Evolutionary conservation across 208 protist species (phyloP).

Genomic region (Trypanosoma congolense): DNA sequence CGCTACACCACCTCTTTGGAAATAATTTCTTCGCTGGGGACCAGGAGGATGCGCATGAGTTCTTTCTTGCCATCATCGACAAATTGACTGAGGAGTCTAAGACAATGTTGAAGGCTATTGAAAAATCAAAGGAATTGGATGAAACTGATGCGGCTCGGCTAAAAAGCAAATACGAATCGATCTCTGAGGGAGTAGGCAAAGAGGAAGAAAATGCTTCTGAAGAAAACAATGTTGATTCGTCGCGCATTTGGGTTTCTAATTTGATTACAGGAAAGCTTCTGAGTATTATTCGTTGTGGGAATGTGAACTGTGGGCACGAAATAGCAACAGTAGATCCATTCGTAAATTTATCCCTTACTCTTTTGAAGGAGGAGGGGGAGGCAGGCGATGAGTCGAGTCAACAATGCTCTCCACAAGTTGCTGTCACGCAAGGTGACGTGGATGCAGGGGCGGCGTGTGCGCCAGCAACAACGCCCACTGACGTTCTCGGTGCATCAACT

Average conservation of each 20-base stretch:
- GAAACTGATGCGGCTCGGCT: not conserved
- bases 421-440: too few relatives aligned
- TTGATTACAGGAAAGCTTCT: constrained; percentile 59
- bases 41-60: constrained; percentile 84
- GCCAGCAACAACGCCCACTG: too few relatives aligned
- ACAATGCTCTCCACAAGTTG: too few relatives aligned
- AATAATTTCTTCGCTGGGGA: constrained; percentile 62
- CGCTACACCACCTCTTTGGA: constrained; percentile 33
- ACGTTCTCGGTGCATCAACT: too few relatives aligned
- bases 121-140: constrained; percentile 5
- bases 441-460: too few relatives aligned
- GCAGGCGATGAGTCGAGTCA: too few relatives aligned
- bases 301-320: constrained; percentile 52
- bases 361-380: not conserved
- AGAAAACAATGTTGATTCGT: too few relatives aligned
- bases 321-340: constrained; percentile 71
- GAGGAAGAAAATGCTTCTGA: too few relatives aligned
- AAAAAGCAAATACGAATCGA: constrained; percentile 2
- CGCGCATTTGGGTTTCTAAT: constrained; percentile 55
- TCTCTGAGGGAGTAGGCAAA: not conserved
- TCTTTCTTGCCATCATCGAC: constrained; percentile 55
- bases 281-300: constrained; percentile 76
- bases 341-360: constrained; percentile 53
- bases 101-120: constrained; percentile 8
- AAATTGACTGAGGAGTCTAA: constrained; percentile 68